These are phyloP conservation scores for Lupinus albus DNA, from an alignment of 306 rosid species.

Conservation along the genomic window DNA sequence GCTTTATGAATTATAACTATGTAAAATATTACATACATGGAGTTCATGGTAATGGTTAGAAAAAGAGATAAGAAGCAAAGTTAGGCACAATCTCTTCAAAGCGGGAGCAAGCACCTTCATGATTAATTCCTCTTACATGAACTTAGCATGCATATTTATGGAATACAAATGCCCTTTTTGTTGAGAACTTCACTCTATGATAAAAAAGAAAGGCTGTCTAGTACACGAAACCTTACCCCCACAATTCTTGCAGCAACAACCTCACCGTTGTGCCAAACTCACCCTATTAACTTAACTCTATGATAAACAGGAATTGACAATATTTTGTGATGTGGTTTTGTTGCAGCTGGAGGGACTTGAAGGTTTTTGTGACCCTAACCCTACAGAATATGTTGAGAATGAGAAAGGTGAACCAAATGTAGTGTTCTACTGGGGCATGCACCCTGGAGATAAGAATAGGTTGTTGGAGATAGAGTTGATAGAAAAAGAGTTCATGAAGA, in stretches of 20 bases:
- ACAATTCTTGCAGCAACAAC: too few species aligned
- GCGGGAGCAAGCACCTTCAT: too few species aligned
- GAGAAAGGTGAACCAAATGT: conserved; percentile 44
- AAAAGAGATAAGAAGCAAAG: too few species aligned
- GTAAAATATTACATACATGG: background rate
- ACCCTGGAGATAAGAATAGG: conserved; percentile 6
- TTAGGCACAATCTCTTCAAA: too few species aligned
- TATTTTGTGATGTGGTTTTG: too few species aligned
- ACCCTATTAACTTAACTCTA: background rate
- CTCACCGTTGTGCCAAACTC: too few species aligned
- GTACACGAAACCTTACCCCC: too few species aligned
- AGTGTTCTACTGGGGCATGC: conserved; percentile 56
- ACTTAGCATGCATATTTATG: background rate
- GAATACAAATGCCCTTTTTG: background rate
- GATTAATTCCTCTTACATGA: too few species aligned
- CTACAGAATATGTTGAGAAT: conserved; percentile 45
- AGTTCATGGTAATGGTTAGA: background rate
- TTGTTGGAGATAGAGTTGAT: conserved; percentile 25
- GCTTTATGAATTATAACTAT: background rate
- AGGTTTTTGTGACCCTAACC: conserved; percentile 57
- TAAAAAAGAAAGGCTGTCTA: too few species aligned
- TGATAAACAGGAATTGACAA: too few species aligned
- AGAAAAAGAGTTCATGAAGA: conserved; percentile 46
- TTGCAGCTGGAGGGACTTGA: conserved; percentile 49
- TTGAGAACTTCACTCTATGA: background rate